Evolutionary conservation across 163 green algal genomes (phyloP), one percentile per base, ranked within the genome.

Genomic region (Chlamydomonas reinhardtii): DNA sequence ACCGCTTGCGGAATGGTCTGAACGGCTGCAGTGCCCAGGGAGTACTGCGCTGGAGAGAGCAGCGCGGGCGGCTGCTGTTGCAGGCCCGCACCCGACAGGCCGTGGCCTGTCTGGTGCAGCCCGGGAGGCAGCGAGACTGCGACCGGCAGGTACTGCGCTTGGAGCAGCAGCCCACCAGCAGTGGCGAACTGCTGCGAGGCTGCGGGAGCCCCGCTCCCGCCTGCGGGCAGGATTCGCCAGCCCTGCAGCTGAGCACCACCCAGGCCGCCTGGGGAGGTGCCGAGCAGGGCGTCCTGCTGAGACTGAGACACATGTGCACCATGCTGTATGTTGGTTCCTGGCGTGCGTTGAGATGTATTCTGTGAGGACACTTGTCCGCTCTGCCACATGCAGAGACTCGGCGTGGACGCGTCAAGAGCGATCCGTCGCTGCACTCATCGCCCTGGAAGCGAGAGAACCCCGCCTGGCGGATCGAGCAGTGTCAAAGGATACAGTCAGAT

Each of bases 291-390:
- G 48, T 56, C 14, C 48, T 17, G 12, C 48, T 56, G 48, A 11
- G 43, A 56, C 37, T 82, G 75, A 24, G 71, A 37, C 22, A 24
- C 25, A 64, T 73, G 68, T 25, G 37, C 14, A 20, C 62, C 37
- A 32, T 39, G 43, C 74, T 83, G 76, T 35, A 31, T 31, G n/a
- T n/a, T n/a, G 31, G 59, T 31, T 66, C 59, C 59, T 62, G 76
- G 78, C 78, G 78, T 85, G 48, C 66, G 78, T 85, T 85, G 66
- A 61, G 69, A 62, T 43, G 69, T 76, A 59, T 70, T 14, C 27
- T 85, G 78, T 4, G 76, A 34, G 20, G 66, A 76, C 66, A 77
- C 66, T 76, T 76, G 48, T 76, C 78, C 78, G 22, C n/a, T 61
- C 11, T 69, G 48, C 78, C 78, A 85, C 78, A 85, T 85, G 56